These are phyloP conservation scores for Pistacia atlantica DNA, from an alignment of 345 rosid species.

Conservation along the genomic window DNA sequence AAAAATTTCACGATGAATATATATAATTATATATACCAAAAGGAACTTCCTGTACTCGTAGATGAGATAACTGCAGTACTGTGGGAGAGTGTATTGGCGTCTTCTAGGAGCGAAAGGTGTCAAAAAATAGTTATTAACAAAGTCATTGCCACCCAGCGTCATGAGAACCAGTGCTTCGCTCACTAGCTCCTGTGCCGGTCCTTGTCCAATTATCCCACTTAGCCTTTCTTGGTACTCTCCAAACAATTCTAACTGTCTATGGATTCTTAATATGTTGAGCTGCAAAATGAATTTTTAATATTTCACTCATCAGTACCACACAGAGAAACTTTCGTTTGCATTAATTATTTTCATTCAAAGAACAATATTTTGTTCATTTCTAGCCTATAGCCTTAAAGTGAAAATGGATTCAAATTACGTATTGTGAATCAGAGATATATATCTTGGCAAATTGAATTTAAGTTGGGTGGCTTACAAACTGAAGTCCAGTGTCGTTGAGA, in stretches of 20 bases:
- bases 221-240: conserved; percentile 56
- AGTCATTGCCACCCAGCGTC: conserved; percentile 82
- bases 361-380: no score
- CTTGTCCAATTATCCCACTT: conserved; percentile 50
- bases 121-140: conserved; percentile 82
- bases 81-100: conserved; percentile 52
- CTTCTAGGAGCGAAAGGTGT: conserved; percentile 54
- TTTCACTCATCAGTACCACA: background rate
- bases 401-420: no score
- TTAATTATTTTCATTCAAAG: no score
- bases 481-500: conserved; percentile 83
- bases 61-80: conserved; percentile 49
- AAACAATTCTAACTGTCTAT: conserved; percentile 57
- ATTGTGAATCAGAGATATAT: no score
- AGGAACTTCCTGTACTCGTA: conserved; percentile 55
- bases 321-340: no score
- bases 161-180: conserved; percentile 59
- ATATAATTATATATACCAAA: conserved; percentile 21
- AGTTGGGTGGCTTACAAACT: conserved; percentile 53
- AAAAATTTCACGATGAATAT: background rate
- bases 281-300: conserved; percentile 21
- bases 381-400: no score
- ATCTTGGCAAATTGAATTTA: background rate
- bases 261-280: conserved; percentile 71
- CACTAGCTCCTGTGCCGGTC: conserved; percentile 44